Base-by-base conservation (phyloP, 139 green algal genomes). In the Pleodorina starrii region DNA sequence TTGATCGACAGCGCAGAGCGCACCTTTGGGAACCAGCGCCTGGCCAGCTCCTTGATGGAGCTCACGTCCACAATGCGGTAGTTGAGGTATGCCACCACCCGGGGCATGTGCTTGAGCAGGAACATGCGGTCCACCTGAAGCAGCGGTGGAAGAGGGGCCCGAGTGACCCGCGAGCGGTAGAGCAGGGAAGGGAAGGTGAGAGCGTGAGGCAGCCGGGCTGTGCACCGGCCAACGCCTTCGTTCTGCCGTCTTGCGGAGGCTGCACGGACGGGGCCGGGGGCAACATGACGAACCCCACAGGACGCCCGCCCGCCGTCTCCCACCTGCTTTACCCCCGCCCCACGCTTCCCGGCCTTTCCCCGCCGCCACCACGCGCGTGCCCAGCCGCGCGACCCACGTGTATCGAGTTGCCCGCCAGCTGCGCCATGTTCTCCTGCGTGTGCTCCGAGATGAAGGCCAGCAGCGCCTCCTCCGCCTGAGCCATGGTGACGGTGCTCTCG, bases 41-140 rank as follows among this genome's bases (percentile, higher is more conserved):
- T 35, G 2, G 87, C 77, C 7, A 97, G 90, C 90, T 99, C 97
- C 44, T 94, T 94, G 38, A 99, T 83, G 2, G 91, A 97, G 69
- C 89, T 96, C 40, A 99, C 97, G 86, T 99, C 97, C 50, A 99
- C 94, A n/a, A 99, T 97, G 48, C 97, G 92, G 93, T 98, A 98
- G 89, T 95, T 93, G 16, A 98, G 89, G 90, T 98, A 93, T 5
- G 92, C 93, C 14, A 92, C 79, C 48, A 99, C 84, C 0, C 69
- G 44, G 0, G 97, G 97, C 97, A 99, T 99, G 92, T 97, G 88
- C 66, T 91, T 91, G 42, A 94, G 86, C 57, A 99, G 91, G 91
- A 99, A 99, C 43, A 92, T 90, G 25, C 97, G 89, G 92, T 99
- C 97, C 4, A 97, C 92, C 87, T 99, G 97, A 27, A 99, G 17